Evolutionary conservation across 169 alveolate species (phyloP), one percentile per base, ranked within the genome.

Genomic region (Cryptosporidium baileyi): DNA sequence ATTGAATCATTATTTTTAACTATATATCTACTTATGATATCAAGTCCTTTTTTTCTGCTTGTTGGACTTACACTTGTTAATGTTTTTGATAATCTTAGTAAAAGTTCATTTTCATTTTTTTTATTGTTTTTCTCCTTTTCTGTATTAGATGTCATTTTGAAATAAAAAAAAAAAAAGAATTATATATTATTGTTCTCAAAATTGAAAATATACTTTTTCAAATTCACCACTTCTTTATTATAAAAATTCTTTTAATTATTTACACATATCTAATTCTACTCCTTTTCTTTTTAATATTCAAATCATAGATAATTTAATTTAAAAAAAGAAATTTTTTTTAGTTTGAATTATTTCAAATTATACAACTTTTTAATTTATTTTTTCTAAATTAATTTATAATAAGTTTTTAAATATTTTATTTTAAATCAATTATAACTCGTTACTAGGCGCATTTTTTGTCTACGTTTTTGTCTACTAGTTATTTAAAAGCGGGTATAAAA

Each of bases 1-100:
- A 74, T 54, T 11, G 85, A 74, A 22, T 41, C 49, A 36, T 2
- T 74, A 24, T 74, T 52, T 44, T 51, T 74, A 17, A 60, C 49
- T 4, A 74, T 74, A 54, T 54, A 74, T 74, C 44, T 57, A 32
- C 40, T 36, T 24, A 74, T 74, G 24, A 74, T 74, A 7, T 54
- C 60, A 9, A 74, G 38, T 24, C 85, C 85, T n/a, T 57, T 74
- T 51, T 28, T 74, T 11, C 85, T 60, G 7, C 61, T 54, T 5
- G 57, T 24, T 32, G 85, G 44, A 32, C 67, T 51, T 5, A 74
- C 47, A 54, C 85, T 74, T 52, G 51, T 74, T 15, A 74, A 11
- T 15, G 85, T 74, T 3, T 40, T 74, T 1, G 74, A 51, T 74
- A 74, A 47, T 47, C 57, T 51, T 34, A 74, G 5, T 6, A 74